phyloP scores from a whole-genome alignment of 192 early-diverging fungal genomes.

The Backusella parvicylindrica region DNA sequence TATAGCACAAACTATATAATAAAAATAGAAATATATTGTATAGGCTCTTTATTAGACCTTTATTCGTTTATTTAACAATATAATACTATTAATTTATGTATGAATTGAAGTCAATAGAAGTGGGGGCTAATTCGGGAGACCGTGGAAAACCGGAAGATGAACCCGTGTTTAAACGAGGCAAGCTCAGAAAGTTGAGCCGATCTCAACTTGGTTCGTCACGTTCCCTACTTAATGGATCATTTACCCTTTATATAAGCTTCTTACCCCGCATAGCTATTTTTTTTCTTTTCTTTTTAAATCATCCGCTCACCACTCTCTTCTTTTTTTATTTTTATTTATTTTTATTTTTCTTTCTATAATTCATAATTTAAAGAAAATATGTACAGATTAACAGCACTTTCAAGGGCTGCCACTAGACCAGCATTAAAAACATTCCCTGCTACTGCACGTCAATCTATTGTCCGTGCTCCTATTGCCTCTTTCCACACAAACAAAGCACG shows the following conservation, averaged over 20 bases:
- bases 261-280: not conserved
- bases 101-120: not conserved
- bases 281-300: not conserved
- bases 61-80: not conserved
- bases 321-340: constrained; percentile 8
- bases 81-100: not conserved
- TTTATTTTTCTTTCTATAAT: constrained; percentile 10
- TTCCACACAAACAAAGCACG: constrained; percentile 27
- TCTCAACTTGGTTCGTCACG: not conserved
- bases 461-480: constrained; percentile 22
- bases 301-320: not conserved
- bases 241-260: not conserved
- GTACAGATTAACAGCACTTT: constrained; percentile 31
- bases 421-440: constrained; percentile 7
- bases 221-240: not conserved
- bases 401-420: constrained; percentile 13
- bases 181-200: constrained; percentile 1
- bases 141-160: constrained; percentile 1
- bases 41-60: not conserved
- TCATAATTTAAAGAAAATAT: constrained; percentile 11
- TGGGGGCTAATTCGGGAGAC: not conserved
- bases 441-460: constrained; percentile 10
- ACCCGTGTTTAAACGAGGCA: constrained; percentile 6
- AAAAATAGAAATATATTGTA: not conserved
- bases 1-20: not conserved